A percentile compares a stretch with the other conserved stretches of the same genome.
Conservation (phyloP, 805 yeast species). For the Metschnikowia shivogae region DNA sequence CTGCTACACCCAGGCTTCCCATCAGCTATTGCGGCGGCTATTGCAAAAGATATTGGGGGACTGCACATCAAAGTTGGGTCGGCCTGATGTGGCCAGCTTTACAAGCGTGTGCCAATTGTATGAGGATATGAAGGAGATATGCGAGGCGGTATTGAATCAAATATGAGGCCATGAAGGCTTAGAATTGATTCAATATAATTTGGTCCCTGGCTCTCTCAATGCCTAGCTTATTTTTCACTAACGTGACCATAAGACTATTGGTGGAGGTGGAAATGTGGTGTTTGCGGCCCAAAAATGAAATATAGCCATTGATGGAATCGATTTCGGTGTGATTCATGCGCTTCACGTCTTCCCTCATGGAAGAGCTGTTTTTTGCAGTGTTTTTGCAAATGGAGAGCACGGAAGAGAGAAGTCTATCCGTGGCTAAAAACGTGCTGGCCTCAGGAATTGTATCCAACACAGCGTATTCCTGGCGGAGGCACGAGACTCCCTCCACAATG, state of each 20-base stretch:
- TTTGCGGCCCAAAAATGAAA: slow-evolving; percentile 51
- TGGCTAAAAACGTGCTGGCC: slow-evolving; percentile 27
- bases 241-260: slow-evolving; percentile 41
- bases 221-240: slow-evolving; percentile 40
- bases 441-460: slow-evolving; percentile 26
- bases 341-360: slow-evolving; percentile 68
- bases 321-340: slow-evolving; percentile 65
- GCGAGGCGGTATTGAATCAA: slow-evolving; percentile 8
- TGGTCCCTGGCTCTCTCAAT: slow-evolving; percentile 29
- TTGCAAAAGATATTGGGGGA: slow-evolving; percentile 25
- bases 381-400: slow-evolving; percentile 27
- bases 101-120: slow-evolving; percentile 23
- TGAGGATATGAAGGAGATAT: slow-evolving; percentile 24
- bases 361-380: slow-evolving; percentile 58
- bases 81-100: slow-evolving; percentile 4
- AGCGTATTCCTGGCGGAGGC: slow-evolving; percentile 33
- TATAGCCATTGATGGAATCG: slow-evolving; percentile 78
- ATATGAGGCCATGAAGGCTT: not conserved
- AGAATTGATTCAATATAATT: slow-evolving; percentile 2
- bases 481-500: slow-evolving; percentile 43
- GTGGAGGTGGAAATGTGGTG: slow-evolving; percentile 42
- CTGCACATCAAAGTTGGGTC: slow-evolving; percentile 18
- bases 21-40: slow-evolving; percentile 29
- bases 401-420: slow-evolving; percentile 33
- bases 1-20: slow-evolving; percentile 29